Percentiles rank a stretch among this genome's conserved stretches.
Evolutionary conservation across 495 filamentous ascomycete genomes (phyloP).

Genomic region (Trichoderma gamsii): DNA sequence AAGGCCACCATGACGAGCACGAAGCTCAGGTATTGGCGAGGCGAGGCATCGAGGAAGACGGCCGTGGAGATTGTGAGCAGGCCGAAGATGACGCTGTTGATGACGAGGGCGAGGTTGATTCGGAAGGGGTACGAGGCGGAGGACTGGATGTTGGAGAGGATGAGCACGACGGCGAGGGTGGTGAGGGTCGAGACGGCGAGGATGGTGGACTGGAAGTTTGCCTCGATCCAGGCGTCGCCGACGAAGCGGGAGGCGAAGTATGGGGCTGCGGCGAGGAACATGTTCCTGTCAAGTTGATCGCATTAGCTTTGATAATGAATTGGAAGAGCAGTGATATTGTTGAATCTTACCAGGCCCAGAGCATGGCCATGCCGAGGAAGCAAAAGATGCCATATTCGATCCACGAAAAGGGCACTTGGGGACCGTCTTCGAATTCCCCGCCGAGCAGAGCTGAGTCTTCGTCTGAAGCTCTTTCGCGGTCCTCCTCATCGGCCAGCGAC

Average conservation of each 20-base stretch:
- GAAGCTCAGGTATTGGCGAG: constrained; percentile 68
- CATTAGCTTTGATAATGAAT: constrained; percentile 20
- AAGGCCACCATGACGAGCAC: constrained; percentile 76
- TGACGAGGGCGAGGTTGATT: constrained; percentile 38
- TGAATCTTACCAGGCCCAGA: constrained; percentile 79
- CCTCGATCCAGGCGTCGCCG: constrained; percentile 59
- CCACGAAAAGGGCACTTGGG: constrained; percentile 57
- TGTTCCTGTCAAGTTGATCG: constrained; percentile 60
- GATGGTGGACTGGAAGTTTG: constrained; percentile 82
- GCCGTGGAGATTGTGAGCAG: constrained; percentile 66
- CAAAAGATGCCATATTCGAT: constrained; percentile 80
- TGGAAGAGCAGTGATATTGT: not conserved
- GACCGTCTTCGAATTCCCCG: constrained; percentile 22
- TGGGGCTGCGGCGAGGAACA: constrained; percentile 92
- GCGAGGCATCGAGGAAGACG: constrained; percentile 51
- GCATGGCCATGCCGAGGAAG: constrained; percentile 85
- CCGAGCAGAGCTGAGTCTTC: constrained; percentile 16
- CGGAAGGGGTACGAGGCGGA: constrained; percentile 56
- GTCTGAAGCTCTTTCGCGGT: not conserved
- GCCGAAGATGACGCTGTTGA: constrained; percentile 39
- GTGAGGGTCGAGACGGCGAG: constrained; percentile 78
- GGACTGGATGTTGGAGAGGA: constrained; percentile 72
- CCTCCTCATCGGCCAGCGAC: not conserved
- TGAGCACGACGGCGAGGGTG: constrained; percentile 64
- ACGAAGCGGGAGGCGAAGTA: constrained; percentile 86